Evolutionary conservation across 164 flowering plant species (phyloP).

Genomic region (Santalum album): DNA sequence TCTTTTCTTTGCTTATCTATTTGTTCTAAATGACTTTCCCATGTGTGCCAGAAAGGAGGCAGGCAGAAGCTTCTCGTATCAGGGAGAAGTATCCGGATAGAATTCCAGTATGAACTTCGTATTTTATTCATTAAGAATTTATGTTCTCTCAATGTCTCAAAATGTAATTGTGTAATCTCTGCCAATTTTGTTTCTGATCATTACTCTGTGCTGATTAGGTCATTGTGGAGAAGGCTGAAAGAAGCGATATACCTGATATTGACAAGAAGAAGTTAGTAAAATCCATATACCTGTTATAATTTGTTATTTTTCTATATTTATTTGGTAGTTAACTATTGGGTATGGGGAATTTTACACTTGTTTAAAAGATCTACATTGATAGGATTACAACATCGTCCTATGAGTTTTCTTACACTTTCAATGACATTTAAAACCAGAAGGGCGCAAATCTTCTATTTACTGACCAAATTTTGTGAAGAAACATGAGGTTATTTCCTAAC

Average conservation of each 20-base stretch:
- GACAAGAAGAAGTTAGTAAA: constrained; percentile 1
- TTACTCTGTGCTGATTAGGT: too few relatives aligned
- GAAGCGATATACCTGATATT: constrained; percentile 1
- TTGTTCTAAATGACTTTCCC: not conserved
- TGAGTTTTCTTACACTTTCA: too few relatives aligned
- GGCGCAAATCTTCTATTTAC: too few relatives aligned
- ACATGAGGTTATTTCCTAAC: too few relatives aligned
- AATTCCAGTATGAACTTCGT: not conserved
- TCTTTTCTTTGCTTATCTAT: not conserved
- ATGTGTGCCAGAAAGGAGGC: constrained; percentile 6
- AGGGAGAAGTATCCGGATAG: constrained; percentile 1
- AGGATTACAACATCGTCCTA: too few relatives aligned
- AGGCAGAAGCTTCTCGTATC: constrained; percentile 1
- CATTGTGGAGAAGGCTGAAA: constrained; percentile 23
- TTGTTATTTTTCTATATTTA: not conserved
- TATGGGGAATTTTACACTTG: too few relatives aligned
- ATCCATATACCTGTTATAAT: not conserved
- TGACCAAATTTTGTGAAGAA: too few relatives aligned
- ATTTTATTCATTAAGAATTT: not conserved
- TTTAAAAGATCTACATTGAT: too few relatives aligned
- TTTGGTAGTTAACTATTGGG: not conserved
- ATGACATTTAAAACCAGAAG: too few relatives aligned
- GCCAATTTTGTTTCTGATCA: too few relatives aligned
- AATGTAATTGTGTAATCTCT: too few relatives aligned
- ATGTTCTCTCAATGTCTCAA: not conserved